Base-by-base conservation (phyloP, 495 filamentous ascomycete species). In the Aspergillus biplanus region DNA sequence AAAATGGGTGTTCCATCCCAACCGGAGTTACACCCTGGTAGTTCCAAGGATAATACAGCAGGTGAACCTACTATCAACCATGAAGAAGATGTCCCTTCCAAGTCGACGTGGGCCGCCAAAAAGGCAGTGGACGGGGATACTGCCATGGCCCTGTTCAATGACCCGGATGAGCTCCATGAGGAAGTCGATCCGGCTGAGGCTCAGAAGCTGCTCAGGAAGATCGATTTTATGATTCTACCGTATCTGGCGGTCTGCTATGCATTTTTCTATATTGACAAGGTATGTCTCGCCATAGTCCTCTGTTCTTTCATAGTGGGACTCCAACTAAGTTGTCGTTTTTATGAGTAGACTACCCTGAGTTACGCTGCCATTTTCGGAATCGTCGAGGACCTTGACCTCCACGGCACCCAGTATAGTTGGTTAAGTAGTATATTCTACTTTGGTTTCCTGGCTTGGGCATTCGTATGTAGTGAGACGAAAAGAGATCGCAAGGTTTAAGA, bases 361-460 rank as follows among this genome's bases (percentile, higher is more conserved):
- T 86, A 86, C 66, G 83, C 84, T 9, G 80, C 84, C 13, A 82
- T 87, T 56, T 87, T 88, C 66, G 84, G 83, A 0, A 86, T 89
- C 58, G 65, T 71, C 18, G 73, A 84, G 13, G 83, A 71, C 68
- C 64, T 82, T 9, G 56, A 79, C 27, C 74, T 85, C 4, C 72
- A 78, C 55, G 78, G 80, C 8, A 78, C 73, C 7, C 73, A 85
- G 62, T 86, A 85, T 49, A 79, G 73, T 49, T 85, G 83, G 82
- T 63, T 79, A 48, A 73, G 74, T 57, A 78, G 67, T 62, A 74
- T 83, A 33, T 83, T 85, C 69, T 85, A 81, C 60, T 76, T 83
- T 62, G 79, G 80, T 7, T 85, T 84, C 56, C 57, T 86, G 42
- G 80, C 64, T 47, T 78, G 76, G 73, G 78, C 79, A 32, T 81